Evolutionary conservation across 2,329 filamentous ascomycete genomes (phyloP).

Genomic region (Zalaria sp.): DNA sequence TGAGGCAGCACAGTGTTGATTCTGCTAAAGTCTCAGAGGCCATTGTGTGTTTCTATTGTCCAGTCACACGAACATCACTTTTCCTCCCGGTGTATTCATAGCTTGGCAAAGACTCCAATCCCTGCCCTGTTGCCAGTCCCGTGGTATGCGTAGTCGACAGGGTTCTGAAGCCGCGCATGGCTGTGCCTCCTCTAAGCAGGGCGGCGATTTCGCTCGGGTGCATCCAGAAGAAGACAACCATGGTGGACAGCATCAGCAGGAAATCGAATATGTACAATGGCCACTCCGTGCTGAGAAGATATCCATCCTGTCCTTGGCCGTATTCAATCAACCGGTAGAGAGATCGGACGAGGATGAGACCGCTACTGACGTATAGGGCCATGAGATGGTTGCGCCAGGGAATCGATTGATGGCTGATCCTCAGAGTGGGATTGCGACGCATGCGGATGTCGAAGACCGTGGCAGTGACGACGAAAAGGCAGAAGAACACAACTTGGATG

Average conservation of each 20-base stretch:
- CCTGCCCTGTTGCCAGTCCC: too few relatives aligned
- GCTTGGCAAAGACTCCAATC: too few relatives aligned
- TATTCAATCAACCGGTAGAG: slow-evolving; percentile 38
- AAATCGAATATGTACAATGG: slow-evolving; percentile 21
- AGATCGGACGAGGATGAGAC: slow-evolving; percentile 34
- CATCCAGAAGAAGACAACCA: slow-evolving; percentile 10
- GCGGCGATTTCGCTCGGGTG: slow-evolving; percentile 7
- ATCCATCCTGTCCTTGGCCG: slow-evolving; percentile 27
- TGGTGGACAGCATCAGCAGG: slow-evolving; percentile 10
- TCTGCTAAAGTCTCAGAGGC: too few relatives aligned
- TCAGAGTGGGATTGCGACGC: slow-evolving; percentile 8
- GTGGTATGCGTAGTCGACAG: too few relatives aligned
- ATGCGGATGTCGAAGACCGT: slow-evolving; percentile 16
- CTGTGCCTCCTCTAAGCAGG: not conserved
- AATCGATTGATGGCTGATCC: slow-evolving; percentile 5
- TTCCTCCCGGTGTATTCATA: too few relatives aligned
- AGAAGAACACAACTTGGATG: slow-evolving; percentile 37
- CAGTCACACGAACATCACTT: too few relatives aligned
- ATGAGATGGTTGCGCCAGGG: slow-evolving; percentile 25
- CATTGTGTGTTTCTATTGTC: too few relatives aligned
- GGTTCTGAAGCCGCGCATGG: too few relatives aligned
- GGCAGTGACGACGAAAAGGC: slow-evolving; percentile 28
- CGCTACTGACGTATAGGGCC: slow-evolving; percentile 28
- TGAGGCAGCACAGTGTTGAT: too few relatives aligned
- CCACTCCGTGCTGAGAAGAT: slow-evolving; percentile 29